Conservation (phyloP, 805 yeast genomes). For the Candida ulmi region DNA sequence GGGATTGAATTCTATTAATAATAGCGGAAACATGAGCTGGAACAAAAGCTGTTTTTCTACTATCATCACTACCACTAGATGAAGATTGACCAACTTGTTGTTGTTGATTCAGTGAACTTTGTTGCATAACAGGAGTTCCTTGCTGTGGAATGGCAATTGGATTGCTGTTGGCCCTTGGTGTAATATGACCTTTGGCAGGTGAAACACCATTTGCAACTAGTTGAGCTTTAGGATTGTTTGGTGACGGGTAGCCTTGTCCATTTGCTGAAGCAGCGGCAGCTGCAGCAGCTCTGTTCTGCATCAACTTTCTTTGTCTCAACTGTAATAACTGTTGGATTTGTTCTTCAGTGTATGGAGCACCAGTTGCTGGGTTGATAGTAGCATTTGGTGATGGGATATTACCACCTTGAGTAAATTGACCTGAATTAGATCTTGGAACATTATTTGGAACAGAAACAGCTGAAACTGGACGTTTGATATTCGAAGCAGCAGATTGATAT, state of each 20-base stretch:
- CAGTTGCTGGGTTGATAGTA: slow-evolving; percentile 30
- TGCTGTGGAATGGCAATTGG: slow-evolving; percentile 8
- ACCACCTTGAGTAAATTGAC: not conserved
- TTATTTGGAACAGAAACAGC: slow-evolving; percentile 9
- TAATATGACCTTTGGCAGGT: not conserved
- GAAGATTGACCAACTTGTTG: not conserved
- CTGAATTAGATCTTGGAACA: slow-evolving; percentile 3
- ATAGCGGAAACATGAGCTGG: slow-evolving; percentile 63
- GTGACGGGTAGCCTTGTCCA: slow-evolving; percentile 12
- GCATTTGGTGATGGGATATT: not conserved
- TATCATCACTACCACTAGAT: slow-evolving; percentile 3
- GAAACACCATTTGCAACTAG: not conserved
- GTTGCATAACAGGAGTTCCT: slow-evolving; percentile 10
- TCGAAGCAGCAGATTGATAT: slow-evolving; percentile 2
- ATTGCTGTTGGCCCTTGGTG: slow-evolving; percentile 18
- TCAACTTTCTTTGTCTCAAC: slow-evolving; percentile 22
- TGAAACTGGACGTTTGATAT: slow-evolving; percentile 12
- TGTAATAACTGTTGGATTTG: slow-evolving; percentile 55
- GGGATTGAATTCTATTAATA: slow-evolving; percentile 57
- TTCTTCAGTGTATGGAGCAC: slow-evolving; percentile 53
- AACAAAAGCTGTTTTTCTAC: slow-evolving; percentile 31
- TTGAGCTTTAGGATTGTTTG: slow-evolving; percentile 9
- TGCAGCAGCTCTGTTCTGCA: slow-evolving; percentile 8
- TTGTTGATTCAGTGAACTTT: not conserved
- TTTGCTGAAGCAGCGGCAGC: slow-evolving; percentile 8